phyloP scores from a whole-genome alignment of 129 eudicot species.

The Logfia minima region DNA sequence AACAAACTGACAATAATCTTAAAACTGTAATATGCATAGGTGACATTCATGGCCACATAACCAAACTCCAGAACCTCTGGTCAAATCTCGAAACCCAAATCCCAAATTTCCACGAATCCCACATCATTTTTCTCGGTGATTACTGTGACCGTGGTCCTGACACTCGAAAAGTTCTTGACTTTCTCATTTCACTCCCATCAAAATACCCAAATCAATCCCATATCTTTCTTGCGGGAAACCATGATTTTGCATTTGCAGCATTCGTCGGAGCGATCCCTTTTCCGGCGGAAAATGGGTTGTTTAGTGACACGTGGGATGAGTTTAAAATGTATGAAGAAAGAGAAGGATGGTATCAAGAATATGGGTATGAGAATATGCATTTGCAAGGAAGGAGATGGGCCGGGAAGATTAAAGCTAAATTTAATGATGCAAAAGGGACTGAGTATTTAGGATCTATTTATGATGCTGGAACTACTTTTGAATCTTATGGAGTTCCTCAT shows the following conservation, averaged over 20 bases:
- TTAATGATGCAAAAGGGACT: slow-evolving; percentile 56
- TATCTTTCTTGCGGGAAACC: slow-evolving; percentile 84
- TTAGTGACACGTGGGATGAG: slow-evolving; percentile 73
- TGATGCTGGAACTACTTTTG: slow-evolving; percentile 79
- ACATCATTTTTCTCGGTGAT: slow-evolving; percentile 78
- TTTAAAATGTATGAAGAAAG: slow-evolving; percentile 59
- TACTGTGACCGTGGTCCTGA: slow-evolving; percentile 81
- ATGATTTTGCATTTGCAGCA: slow-evolving; percentile 81
- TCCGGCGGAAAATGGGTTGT: slow-evolving; percentile 44
- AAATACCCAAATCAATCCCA: slow-evolving; percentile 80
- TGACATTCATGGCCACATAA: slow-evolving; percentile 46
- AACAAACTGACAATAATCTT: not conserved
- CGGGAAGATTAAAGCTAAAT: slow-evolving; percentile 53
- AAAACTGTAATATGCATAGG: slow-evolving; percentile 28
- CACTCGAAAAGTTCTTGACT: slow-evolving; percentile 66
- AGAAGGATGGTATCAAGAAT: slow-evolving; percentile 81
- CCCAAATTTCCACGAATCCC: slow-evolving; percentile 32
- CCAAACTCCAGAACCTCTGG: slow-evolving; percentile 40
- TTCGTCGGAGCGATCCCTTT: slow-evolving; percentile 64
- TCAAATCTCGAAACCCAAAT: slow-evolving; percentile 37
- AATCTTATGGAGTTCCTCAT: slow-evolving; percentile 87
- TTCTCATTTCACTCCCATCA: slow-evolving; percentile 58
- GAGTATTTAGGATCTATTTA: slow-evolving; percentile 75
- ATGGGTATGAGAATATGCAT: slow-evolving; percentile 77
- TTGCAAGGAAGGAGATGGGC: slow-evolving; percentile 92